Base-by-base conservation (phyloP, 768 basidiomycete species). In the Austroboletus festivus region DNA sequence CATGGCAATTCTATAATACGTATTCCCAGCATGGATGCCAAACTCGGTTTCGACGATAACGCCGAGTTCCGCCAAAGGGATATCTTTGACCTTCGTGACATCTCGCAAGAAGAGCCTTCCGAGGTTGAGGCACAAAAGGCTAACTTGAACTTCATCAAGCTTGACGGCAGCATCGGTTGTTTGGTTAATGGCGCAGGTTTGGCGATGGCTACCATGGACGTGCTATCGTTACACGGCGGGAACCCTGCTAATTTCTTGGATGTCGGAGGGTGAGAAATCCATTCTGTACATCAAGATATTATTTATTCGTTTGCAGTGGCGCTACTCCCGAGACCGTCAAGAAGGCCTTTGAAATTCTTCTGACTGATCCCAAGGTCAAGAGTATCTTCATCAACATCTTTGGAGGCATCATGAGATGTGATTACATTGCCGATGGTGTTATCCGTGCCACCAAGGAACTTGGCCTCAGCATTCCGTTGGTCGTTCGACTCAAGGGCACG, bases 171-270 rank as follows among this genome's bases (percentile, higher is more conserved):
- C 70, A 85, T 99, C 51, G 96, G 96, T 23, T 99, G 96, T 73
- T 75, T 99, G 44, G 96, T 99, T 53, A 99, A 99, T 60, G 96
- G 96, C 61, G 96, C 96, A 44, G 96, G 96, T 62, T 75, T 99
- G 52, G 96, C 96, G 43, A 99, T 99, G 96, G 96, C 96, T 31
- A 99, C 96, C 47, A 98, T 99, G 96, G 96, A 99, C 62, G 95
- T 98, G n/a, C 78, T 99, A 48, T 82, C 93, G 41, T 75, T 96
- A 44, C 91, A 97, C 64, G 96, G 96, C 42, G 96, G 92, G 44
- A 86, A 94, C 58, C 96, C 96, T 5, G 96, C 96, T 46, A 98
- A 99, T 70, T 99, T 99, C 81, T 78, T 98, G 52, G 96, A 99
- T 60, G 94, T 97, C 48, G 96, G 96, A 76, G 96, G 93, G 86